phyloP scores from a whole-genome alignment of 108 stramenopile species.

The Nitzschia sp. region DNA sequence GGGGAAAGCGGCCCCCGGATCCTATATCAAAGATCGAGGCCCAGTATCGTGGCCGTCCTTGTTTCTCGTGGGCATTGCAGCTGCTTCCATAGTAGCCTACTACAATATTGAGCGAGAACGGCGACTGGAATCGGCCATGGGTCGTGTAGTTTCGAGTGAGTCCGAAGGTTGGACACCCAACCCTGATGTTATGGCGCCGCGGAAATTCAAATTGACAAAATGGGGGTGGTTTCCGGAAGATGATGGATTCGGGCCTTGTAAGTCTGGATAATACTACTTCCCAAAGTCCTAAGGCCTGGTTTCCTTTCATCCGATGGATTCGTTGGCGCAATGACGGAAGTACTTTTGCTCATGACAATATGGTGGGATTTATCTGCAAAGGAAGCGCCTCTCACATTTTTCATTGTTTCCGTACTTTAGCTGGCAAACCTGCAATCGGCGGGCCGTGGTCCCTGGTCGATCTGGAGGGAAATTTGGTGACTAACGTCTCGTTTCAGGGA shows the following conservation, averaged over 20 bases:
- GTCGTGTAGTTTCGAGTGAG: slow-evolving; percentile 89
- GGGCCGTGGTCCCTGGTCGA: slow-evolving; percentile 89
- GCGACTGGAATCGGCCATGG: slow-evolving; percentile 88
- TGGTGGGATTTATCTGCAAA: no score
- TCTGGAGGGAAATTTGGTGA: slow-evolving; percentile 85
- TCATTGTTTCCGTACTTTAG: slow-evolving; percentile 31
- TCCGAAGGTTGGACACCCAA: slow-evolving; percentile 84
- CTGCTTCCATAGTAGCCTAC: slow-evolving; percentile 81
- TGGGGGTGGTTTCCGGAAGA: slow-evolving; percentile 91
- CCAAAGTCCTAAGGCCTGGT: slow-evolving; percentile 3
- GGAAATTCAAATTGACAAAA: slow-evolving; percentile 72
- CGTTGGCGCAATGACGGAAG: background rate
- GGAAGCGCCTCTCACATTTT: background rate
- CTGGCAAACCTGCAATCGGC: slow-evolving; percentile 90
- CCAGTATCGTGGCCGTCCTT: slow-evolving; percentile 86
- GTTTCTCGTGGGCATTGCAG: slow-evolving; percentile 78
- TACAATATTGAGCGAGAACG: slow-evolving; percentile 87
- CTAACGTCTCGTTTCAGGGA: slow-evolving; percentile 81
- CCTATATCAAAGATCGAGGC: slow-evolving; percentile 49
- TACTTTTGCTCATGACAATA: no score
- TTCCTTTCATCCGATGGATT: background rate
- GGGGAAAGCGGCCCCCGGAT: slow-evolving; percentile 16
- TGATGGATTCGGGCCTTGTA: slow-evolving; percentile 87
- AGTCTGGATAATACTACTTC: slow-evolving; percentile 33
- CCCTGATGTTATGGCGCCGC: slow-evolving; percentile 82